Percentiles rank a stretch among this genome's conserved stretches.
Conservation (phyloP, 805 yeast genomes). For the Ascoidea rubescens region DNA sequence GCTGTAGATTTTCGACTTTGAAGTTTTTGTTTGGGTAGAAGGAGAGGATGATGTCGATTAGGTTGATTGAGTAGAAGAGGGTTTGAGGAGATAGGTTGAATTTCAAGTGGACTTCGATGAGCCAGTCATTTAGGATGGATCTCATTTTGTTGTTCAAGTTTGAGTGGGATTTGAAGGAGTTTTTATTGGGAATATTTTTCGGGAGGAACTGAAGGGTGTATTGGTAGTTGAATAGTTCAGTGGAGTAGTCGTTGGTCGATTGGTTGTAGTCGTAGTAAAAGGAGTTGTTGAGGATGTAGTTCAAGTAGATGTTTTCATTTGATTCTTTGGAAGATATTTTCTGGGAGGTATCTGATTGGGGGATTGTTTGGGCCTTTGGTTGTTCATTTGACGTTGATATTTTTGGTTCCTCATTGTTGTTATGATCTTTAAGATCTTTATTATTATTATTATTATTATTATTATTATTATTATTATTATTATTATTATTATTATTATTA, state of each 20-base stretch:
- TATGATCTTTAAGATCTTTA: not conserved
- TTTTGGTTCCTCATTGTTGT: too few species aligned
- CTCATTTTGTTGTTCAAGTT: conserved; percentile 91
- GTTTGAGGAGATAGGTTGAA: conserved; percentile 88
- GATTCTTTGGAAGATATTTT: not conserved
- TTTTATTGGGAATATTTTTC: conserved; percentile 61
- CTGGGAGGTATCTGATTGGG: not conserved
- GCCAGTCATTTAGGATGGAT: conserved; percentile 80
- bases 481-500: too few species aligned
- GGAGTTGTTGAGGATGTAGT: not conserved
- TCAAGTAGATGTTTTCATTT: too few species aligned
- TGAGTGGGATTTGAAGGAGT: conserved; percentile 73
- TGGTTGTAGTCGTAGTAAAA: not conserved
- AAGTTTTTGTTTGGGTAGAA: conserved; percentile 52
- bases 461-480: too few species aligned
- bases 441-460: too few species aligned
- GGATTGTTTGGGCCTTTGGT: not conserved
- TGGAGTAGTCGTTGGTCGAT: not conserved
- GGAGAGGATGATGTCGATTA: conserved; percentile 70
- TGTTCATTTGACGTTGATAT: not conserved
- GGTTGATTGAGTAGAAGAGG: conserved; percentile 70
- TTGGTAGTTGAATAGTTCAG: not conserved
- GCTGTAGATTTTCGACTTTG: conserved; percentile 66
- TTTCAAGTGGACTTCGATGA: conserved; percentile 83
- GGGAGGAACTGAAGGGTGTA: conserved; percentile 35